Conservation (phyloP, 192 early-diverging fungal species). For the Obelidium mucronatum region DNA sequence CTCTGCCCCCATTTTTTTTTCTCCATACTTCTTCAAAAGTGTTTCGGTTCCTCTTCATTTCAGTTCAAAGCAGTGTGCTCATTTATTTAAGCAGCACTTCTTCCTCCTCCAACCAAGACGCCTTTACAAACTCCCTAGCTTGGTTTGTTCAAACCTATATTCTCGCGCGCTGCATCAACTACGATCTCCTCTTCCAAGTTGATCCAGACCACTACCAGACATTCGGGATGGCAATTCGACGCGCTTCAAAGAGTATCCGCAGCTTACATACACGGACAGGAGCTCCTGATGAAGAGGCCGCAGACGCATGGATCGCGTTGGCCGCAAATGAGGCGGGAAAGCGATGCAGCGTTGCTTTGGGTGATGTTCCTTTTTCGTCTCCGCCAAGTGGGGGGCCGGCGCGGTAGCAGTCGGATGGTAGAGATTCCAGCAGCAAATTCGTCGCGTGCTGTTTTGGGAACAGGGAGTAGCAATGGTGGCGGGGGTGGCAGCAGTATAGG, state of each 20-base stretch:
- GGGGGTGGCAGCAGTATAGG: no score
- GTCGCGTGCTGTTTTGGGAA: no score
- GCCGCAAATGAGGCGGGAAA: neutral
- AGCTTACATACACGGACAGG: neutral
- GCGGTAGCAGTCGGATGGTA: no score
- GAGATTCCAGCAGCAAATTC: no score
- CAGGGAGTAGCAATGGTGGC: no score
- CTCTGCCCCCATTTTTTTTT: no score
- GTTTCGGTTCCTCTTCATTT: no score
- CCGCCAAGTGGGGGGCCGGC: no score
- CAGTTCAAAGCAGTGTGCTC: neutral
- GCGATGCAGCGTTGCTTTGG: neutral
- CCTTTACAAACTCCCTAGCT: neutral
- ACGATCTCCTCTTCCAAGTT: neutral
- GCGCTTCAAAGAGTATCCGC: neutral
- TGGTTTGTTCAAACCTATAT: slow-evolving; percentile 3
- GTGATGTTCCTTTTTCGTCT: no score
- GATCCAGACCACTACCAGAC: slow-evolving; percentile 5
- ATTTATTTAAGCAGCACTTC: neutral
- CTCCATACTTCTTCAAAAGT: no score
- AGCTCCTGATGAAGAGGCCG: neutral
- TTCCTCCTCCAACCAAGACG: neutral
- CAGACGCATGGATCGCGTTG: neutral
- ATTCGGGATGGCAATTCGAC: neutral
- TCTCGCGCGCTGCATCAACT: neutral